These are phyloP conservation scores for Syncephalis fuscata DNA, from an alignment of 371 early-diverging fungal species.

Conservation along the genomic window DNA sequence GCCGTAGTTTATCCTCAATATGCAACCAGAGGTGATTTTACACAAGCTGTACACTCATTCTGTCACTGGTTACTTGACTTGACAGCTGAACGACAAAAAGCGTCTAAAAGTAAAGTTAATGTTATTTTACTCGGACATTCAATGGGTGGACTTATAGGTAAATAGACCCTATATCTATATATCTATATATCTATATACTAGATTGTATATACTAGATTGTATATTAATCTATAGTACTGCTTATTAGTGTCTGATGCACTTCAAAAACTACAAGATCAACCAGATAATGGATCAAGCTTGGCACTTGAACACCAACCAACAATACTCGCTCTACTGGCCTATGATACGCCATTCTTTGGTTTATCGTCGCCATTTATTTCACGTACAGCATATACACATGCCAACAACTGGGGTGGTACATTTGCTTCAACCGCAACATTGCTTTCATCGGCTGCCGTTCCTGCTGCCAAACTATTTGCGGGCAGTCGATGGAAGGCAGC, in stretches of 20 bases:
- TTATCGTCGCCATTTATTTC: background rate
- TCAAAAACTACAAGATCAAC: background rate
- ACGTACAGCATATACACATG: too few species aligned
- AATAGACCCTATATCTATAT: too few species aligned
- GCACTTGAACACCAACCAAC: background rate
- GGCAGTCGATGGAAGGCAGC: too few species aligned
- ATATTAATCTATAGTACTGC: background rate
- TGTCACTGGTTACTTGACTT: conserved; percentile 6
- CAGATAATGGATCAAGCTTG: background rate
- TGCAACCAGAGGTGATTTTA: conserved; percentile 8
- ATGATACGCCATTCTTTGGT: conserved; percentile 10
- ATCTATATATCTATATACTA: too few species aligned
- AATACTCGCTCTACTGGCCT: conserved; percentile 7
- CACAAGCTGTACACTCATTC: conserved; percentile 4
- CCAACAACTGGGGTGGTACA: background rate
- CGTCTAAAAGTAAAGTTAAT: background rate
- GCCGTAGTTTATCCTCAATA: conserved; percentile 7
- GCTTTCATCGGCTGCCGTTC: too few species aligned
- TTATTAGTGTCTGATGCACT: conserved; percentile 5
- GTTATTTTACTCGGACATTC: conserved; percentile 9
- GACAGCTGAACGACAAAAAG: background rate
- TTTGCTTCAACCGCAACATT: too few species aligned
- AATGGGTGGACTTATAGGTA: conserved; percentile 13
- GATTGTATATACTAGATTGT: too few species aligned
- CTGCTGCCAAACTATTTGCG: too few species aligned